Conservation (phyloP, 805 yeast genomes). For the Kodamaea leandrae region DNA sequence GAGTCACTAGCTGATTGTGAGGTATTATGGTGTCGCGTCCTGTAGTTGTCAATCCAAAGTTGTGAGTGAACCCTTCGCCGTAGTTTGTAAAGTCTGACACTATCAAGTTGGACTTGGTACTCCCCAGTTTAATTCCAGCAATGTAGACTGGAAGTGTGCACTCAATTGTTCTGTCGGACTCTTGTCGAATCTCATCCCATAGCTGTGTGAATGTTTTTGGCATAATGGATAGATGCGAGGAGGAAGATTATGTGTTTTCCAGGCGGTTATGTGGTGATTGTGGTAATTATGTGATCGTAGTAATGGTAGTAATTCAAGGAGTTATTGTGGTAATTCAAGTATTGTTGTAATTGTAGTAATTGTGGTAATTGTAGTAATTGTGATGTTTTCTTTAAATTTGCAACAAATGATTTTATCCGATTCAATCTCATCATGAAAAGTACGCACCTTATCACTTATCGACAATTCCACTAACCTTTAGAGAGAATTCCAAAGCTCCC, state of each 20-base stretch:
- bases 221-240: not conserved
- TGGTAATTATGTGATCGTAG: not conserved
- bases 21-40: not conserved
- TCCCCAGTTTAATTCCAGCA: slow-evolving; percentile 6
- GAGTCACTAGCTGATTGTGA: not conserved
- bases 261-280: too few relatives aligned
- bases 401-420: not conserved
- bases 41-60: not conserved
- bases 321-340: not conserved
- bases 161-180: slow-evolving; percentile 2
- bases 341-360: not conserved
- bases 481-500: slow-evolving; percentile 18
- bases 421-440: slow-evolving; percentile 5
- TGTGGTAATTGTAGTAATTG: not conserved
- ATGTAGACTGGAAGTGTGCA: slow-evolving; percentile 10
- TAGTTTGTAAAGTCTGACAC: slow-evolving; percentile 13
- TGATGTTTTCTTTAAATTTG: not conserved
- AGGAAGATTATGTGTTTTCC: not conserved
- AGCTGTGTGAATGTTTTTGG: not conserved
- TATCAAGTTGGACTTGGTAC: slow-evolving; percentile 8
- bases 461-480: not conserved
- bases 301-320: not conserved
- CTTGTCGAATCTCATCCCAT: not conserved
- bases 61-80: not conserved
- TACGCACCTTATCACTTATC: slow-evolving; percentile 1